Percentiles rank a stretch among this genome's conserved stretches.
phyloP scores from a whole-genome alignment of 768 basidiomycete species.

The Trametes sanguinea region DNA sequence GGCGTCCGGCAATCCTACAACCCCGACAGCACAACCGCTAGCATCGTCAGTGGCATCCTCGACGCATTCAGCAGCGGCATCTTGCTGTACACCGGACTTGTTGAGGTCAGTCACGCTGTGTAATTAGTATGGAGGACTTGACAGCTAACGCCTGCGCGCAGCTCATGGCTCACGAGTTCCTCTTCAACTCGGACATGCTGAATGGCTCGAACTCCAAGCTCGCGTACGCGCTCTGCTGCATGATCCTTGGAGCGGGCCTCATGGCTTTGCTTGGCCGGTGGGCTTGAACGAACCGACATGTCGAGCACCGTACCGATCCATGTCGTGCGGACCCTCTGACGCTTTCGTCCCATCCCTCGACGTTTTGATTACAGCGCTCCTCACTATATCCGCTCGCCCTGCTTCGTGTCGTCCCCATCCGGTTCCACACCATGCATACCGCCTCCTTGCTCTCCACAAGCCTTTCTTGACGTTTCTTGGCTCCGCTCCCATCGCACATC shows the following conservation, averaged over 20 bases:
- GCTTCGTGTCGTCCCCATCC: not conserved
- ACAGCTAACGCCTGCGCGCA: slow-evolving; percentile 28
- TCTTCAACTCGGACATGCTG: slow-evolving; percentile 88
- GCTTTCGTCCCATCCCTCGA: not conserved
- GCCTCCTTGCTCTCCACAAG: not conserved
- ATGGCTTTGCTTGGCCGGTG: slow-evolving; percentile 91
- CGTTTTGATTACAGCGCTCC: not conserved
- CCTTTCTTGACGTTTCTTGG: not conserved
- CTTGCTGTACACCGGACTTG: slow-evolving; percentile 82
- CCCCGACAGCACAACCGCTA: slow-evolving; percentile 71
- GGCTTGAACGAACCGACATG: slow-evolving; percentile 53
- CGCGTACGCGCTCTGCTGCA: slow-evolving; percentile 72
- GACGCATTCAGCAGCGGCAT: slow-evolving; percentile 89
- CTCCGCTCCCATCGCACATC: not conserved
- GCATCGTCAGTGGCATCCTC: slow-evolving; percentile 81
- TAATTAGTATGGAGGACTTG: not conserved
- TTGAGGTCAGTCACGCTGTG: slow-evolving; percentile 55
- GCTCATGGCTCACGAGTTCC: slow-evolving; percentile 92
- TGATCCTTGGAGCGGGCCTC: slow-evolving; percentile 81
- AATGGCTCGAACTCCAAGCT: slow-evolving; percentile 63
- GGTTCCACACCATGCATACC: not conserved
- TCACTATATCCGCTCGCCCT: not conserved
- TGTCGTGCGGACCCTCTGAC: not conserved
- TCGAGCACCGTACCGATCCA: no score
- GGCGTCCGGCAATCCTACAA: slow-evolving; percentile 80